Evolutionary conservation across 345 rosid genomes (phyloP).

Genomic region (Erysimum cheiranthoides): DNA sequence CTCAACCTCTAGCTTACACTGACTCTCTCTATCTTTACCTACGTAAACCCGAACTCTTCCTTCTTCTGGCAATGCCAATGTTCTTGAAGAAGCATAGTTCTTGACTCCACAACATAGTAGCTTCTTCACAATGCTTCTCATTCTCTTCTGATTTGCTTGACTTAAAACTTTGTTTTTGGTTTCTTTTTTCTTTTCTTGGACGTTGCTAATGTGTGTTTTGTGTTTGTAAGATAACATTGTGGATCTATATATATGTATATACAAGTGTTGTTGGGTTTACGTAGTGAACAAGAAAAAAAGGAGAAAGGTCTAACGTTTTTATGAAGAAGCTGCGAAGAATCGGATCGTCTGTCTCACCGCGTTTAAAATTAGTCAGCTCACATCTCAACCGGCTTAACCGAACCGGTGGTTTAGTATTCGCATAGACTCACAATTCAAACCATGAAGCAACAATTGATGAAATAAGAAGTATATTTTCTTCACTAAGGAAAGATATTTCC

Average conservation of each 20-base stretch:
- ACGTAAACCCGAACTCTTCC: constrained; percentile 56
- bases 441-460: neutral
- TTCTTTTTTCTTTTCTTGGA: constrained; percentile 4
- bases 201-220: constrained; percentile 11
- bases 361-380: neutral
- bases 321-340: constrained; percentile 33
- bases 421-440: neutral
- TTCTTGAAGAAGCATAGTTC: constrained; percentile 32
- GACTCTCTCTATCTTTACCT: constrained; percentile 50
- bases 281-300: constrained; percentile 39
- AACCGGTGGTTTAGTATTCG: constrained; percentile 27
- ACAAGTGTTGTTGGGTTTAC: constrained; percentile 33
- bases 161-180: neutral
- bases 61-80: constrained; percentile 36
- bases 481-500: neutral
- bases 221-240: neutral
- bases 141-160: constrained; percentile 21
- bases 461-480: neutral
- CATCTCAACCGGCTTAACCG: constrained; percentile 8
- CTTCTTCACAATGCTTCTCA: constrained; percentile 54
- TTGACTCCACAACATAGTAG: constrained; percentile 54
- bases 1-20: constrained; percentile 52
- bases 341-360: constrained; percentile 28
- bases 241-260: neutral
- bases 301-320: constrained; percentile 16